Base-by-base conservation (phyloP, 2,329 filamentous ascomycete species). In the Penicillium sp. region DNA sequence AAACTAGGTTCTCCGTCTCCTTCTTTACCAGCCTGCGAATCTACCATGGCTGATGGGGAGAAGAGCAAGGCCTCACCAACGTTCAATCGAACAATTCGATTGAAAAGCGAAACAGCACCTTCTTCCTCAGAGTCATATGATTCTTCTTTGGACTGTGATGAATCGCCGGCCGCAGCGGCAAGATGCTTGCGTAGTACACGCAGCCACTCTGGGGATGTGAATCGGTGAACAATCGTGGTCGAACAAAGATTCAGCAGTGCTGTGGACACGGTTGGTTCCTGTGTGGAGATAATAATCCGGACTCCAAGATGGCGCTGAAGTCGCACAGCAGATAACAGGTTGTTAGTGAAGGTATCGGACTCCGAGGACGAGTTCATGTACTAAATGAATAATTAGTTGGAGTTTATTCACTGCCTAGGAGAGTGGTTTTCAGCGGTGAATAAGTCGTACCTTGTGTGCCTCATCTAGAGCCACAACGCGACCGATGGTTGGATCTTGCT, bases 181-280 rank as follows among this genome's bases (percentile, higher is more conserved):
- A 88, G 68, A 65, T 83, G 74, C 0, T 59, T 58, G 40, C 67
- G 63, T 3, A 83, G 68, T 0, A 74, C 73, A 0, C 65, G 64
- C 26, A 84, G 77, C 87, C 86, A 90, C 0, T 79, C 78, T 0
- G 86, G 87, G 0, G 82, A 86, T 0, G 78, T 83, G 68, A 92
- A 92, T 0, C 85, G 79, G 65, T 92, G 88, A 0, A 91, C 83
- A n/a, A 91, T 78, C 0, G 84, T 88, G 16, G 88, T 73, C 0
- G 83, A 85, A 67, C 85, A 91, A 0, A 93, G 75, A 55, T 90
- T 87, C 0, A 92, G 77, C 0, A 94, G 78, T 11, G 79, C 78
- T 0, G 83, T 83, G 0, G 85, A 86, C 2, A 92, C 79, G 0
- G 86, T 90, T 0, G 89, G 89, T 64, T 93, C 89, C 65, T 94